A percentile compares a stretch with the other conserved stretches of the same genome.
Conservation (phyloP, 140 eudicot species). For the Stevia rebaudiana region DNA sequence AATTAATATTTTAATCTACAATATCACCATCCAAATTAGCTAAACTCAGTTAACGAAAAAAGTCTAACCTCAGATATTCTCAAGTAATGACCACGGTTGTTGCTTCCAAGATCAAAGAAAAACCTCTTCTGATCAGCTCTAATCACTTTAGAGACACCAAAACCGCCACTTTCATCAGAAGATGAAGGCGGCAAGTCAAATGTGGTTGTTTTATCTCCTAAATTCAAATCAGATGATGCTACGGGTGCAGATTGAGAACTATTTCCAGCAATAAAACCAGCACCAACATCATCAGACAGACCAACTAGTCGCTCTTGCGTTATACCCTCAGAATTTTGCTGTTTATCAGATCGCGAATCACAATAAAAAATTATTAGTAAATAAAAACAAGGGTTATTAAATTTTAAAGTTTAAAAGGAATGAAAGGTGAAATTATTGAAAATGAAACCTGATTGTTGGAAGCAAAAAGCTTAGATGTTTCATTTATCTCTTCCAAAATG, state of each 20-base stretch:
- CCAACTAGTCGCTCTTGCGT: conserved; percentile 73
- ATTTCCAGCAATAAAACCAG: conserved; percentile 90
- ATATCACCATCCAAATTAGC: not conserved
- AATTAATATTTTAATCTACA: not conserved
- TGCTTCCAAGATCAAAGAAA: conserved; percentile 96
- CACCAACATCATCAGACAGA: conserved; percentile 97
- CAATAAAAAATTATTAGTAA: not conserved
- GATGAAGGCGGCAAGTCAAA: conserved; percentile 68
- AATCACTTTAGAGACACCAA: conserved; percentile 87
- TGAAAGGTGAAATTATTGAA: not conserved
- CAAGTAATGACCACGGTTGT: conserved; percentile 90
- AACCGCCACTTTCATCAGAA: conserved; percentile 51
- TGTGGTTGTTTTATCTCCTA: conserved; percentile 48
- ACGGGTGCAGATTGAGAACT: conserved; percentile 59
- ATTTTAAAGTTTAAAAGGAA: conserved; percentile 4
- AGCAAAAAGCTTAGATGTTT: conserved; percentile 72
- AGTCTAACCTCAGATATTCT: conserved; percentile 81
- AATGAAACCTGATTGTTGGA: conserved; percentile 64
- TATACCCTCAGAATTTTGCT: conserved; percentile 57
- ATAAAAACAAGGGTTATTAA: not conserved
- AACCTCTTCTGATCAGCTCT: conserved; percentile 94
- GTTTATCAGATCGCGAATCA: conserved; percentile 17
- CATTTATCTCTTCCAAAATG: conserved; percentile 85
- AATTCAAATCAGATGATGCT: conserved; percentile 48
- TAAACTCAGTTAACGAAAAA: not conserved